These are phyloP conservation scores for Ricinus communis DNA, from an alignment of 345 rosid genomes.

Conservation along the genomic window DNA sequence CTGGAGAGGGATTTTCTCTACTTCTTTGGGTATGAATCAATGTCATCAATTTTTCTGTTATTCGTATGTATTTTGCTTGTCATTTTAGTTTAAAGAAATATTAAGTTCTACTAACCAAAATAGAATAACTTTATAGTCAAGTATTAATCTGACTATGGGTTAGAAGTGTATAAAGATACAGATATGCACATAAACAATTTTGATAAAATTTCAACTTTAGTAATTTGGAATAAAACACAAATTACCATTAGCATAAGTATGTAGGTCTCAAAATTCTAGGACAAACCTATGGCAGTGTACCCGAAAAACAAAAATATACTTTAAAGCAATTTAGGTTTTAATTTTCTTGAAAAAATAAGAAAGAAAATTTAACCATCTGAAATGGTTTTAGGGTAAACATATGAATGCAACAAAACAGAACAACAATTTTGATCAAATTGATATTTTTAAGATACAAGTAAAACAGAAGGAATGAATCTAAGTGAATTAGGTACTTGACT, in stretches of 20 bases:
- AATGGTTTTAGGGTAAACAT: too few species aligned
- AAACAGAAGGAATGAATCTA: too few species aligned
- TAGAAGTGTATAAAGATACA: neutral
- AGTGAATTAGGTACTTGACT: too few species aligned
- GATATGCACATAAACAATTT: neutral
- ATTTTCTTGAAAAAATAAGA: neutral
- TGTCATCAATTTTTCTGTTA: neutral
- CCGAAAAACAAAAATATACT: neutral
- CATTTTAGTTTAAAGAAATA: neutral
- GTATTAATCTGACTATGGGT: neutral
- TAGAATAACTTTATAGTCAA: neutral
- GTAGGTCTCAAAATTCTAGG: neutral
- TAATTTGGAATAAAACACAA: neutral
- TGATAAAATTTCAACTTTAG: neutral
- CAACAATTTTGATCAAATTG: too few species aligned
- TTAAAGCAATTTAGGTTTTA: neutral
- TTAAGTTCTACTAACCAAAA: neutral
- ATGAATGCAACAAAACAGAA: too few species aligned
- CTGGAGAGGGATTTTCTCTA: constrained; percentile 66
- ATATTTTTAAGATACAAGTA: too few species aligned
- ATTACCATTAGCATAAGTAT: too few species aligned
- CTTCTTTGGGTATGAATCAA: constrained; percentile 82
- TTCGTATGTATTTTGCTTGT: neutral
- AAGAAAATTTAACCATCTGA: too few species aligned
- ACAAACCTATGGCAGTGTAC: neutral